Conservation (phyloP, 148 eudicot species). For the Chenopodium formosanum region DNA sequence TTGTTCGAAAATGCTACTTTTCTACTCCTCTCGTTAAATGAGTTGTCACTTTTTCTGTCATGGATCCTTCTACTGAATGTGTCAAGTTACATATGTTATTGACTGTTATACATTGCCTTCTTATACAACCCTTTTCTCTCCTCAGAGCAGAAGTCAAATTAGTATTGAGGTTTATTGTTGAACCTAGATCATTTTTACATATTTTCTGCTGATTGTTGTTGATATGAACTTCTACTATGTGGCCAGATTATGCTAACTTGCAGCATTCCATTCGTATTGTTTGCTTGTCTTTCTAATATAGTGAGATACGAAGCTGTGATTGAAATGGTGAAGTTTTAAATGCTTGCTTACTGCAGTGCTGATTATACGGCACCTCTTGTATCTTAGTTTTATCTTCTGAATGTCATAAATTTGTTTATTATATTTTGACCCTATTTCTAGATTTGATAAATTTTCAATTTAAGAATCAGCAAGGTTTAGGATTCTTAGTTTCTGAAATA, state of each 20-base stretch:
- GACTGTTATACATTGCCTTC: background rate
- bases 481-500: background rate
- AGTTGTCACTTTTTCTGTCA: background rate
- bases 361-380: background rate
- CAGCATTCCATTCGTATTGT: background rate
- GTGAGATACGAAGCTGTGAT: background rate
- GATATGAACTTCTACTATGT: background rate
- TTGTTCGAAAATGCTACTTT: conserved; percentile 15
- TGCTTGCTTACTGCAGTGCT: background rate
- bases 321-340: background rate
- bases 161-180: background rate
- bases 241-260: background rate
- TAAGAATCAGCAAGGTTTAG: background rate
- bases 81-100: background rate
- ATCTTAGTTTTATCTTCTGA: background rate
- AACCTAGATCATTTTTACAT: background rate
- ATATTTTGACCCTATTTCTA: background rate
- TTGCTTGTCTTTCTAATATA: background rate
- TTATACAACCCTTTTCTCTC: background rate
- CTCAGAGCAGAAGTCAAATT: background rate
- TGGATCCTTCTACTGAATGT: background rate
- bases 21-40: background rate
- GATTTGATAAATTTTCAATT: background rate
- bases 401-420: background rate
- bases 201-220: background rate